Evolutionary conservation across 257 asterid genomes (phyloP).

Genomic region (Nicotiana obtusifolia): DNA sequence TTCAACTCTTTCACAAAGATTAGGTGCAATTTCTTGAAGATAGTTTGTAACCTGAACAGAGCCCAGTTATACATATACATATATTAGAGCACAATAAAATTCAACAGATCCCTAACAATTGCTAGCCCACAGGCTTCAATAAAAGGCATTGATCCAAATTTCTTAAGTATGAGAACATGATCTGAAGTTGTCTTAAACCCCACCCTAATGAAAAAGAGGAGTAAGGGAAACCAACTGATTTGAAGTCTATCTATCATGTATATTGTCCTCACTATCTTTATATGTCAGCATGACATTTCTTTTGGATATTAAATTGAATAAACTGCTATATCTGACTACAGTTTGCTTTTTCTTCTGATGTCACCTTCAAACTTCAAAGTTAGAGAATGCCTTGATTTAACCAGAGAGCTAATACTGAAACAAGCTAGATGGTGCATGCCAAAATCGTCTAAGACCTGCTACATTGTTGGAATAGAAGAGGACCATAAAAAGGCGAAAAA

Average conservation of each 20-base stretch:
- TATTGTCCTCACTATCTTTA: background rate
- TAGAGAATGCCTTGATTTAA: background rate
- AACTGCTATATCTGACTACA: background rate
- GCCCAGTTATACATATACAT: background rate
- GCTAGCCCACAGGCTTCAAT: background rate
- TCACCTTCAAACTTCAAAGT: background rate
- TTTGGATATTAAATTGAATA: background rate
- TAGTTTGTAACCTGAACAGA: conserved; percentile 82
- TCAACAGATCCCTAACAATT: background rate
- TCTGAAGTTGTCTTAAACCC: background rate
- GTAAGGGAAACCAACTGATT: background rate
- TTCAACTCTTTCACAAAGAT: conserved; percentile 89
- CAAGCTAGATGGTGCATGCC: background rate
- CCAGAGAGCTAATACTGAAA: background rate
- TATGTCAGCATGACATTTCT: background rate
- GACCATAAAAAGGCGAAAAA: background rate
- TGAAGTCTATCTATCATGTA: background rate
- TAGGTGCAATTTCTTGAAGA: conserved; percentile 90
- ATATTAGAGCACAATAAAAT: background rate
- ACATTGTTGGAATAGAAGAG: background rate
- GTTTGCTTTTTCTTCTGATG: background rate
- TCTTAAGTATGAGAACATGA: background rate
- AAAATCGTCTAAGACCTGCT: background rate
- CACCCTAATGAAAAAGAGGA: background rate
- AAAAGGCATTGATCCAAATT: background rate